Percentiles rank a stretch among this genome's conserved stretches.
Conservation (phyloP, 108 stramenopile species). For the Fragilaria crotonensis region DNA sequence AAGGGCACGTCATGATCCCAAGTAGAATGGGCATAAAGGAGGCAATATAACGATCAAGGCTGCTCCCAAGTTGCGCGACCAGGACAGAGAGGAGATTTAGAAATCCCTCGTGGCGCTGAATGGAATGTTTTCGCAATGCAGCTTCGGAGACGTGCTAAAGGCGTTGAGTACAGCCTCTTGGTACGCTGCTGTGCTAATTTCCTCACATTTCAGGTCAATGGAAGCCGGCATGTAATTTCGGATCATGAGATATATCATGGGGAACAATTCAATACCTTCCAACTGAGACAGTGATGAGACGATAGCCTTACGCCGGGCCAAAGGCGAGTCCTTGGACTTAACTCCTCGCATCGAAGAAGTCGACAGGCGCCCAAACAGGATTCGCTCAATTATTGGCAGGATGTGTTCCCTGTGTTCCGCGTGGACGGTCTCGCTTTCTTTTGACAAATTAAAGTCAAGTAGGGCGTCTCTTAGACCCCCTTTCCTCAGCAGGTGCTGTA, state of each 20-base stretch:
- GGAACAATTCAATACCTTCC: slow-evolving; percentile 53
- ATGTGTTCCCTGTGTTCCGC: slow-evolving; percentile 46
- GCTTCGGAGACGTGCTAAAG: no score
- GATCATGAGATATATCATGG: slow-evolving; percentile 73
- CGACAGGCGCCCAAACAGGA: slow-evolving; percentile 72
- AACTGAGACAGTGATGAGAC: slow-evolving; percentile 69
- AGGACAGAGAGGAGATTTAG: slow-evolving; percentile 71
- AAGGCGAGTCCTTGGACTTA: slow-evolving; percentile 70
- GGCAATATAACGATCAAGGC: slow-evolving; percentile 37
- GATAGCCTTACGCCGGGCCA: slow-evolving; percentile 60
- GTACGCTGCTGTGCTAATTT: slow-evolving; percentile 15
- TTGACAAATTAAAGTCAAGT: slow-evolving; percentile 47
- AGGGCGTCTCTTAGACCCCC: slow-evolving; percentile 61
- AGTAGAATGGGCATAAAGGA: slow-evolving; percentile 49
- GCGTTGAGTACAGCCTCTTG: slow-evolving; percentile 8
- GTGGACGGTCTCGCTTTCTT: slow-evolving; percentile 32
- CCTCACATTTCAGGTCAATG: slow-evolving; percentile 18
- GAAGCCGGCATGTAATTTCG: slow-evolving; percentile 49
- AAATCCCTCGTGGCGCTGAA: slow-evolving; percentile 64
- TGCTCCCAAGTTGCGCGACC: slow-evolving; percentile 66
- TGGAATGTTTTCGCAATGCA: slow-evolving; percentile 29
- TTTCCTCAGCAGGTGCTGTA: slow-evolving; percentile 48
- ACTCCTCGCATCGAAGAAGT: slow-evolving; percentile 39
- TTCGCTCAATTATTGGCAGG: slow-evolving; percentile 51
- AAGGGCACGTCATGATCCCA: slow-evolving; percentile 35